A percentile compares a stretch with the other conserved stretches of the same genome.
These are phyloP conservation scores for Mortierella sp. DNA, from an alignment of 371 early-diverging fungal genomes.

Conservation along the genomic window DNA sequence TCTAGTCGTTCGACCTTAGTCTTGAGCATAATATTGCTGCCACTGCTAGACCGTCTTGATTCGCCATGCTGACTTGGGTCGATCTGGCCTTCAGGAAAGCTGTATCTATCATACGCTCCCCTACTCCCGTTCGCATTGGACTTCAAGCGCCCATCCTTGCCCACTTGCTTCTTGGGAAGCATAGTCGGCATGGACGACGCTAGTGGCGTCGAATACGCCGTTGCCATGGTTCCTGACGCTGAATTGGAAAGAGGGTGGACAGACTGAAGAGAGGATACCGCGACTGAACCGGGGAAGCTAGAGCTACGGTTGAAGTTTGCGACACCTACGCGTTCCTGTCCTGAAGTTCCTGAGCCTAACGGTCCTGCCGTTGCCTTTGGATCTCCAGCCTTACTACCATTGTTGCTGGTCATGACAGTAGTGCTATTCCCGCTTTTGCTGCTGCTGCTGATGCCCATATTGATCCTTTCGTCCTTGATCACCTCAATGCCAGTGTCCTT, in stretches of 20 bases:
- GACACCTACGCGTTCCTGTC: neutral
- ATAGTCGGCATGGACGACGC: neutral
- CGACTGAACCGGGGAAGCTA: neutral
- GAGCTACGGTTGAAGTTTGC: neutral
- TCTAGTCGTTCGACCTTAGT: constrained; percentile 29
- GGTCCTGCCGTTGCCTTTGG: neutral
- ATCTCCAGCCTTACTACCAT: neutral
- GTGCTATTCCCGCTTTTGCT: neutral
- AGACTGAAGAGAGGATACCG: neutral
- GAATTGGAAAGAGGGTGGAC: neutral
- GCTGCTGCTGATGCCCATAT: neutral
- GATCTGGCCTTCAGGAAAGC: constrained; percentile 37
- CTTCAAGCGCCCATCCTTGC: constrained; percentile 1
- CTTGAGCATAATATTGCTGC: constrained; percentile 9
- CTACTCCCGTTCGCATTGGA: constrained; percentile 22
- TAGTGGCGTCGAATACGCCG: neutral
- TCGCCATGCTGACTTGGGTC: constrained; percentile 36
- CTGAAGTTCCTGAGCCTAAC: constrained; percentile 10
- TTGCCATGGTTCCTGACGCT: too few relatives aligned
- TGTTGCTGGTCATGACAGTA: neutral
- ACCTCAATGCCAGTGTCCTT: constrained; percentile 3
- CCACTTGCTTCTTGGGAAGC: constrained; percentile 1
- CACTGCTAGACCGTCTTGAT: constrained; percentile 15
- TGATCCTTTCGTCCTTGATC: neutral
- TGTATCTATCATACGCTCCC: constrained; percentile 30